Evolutionary conservation across 1,139 yeast species (phyloP), one percentile per base, ranked within the genome.

Genomic region (Suhomyces bokatorum): DNA sequence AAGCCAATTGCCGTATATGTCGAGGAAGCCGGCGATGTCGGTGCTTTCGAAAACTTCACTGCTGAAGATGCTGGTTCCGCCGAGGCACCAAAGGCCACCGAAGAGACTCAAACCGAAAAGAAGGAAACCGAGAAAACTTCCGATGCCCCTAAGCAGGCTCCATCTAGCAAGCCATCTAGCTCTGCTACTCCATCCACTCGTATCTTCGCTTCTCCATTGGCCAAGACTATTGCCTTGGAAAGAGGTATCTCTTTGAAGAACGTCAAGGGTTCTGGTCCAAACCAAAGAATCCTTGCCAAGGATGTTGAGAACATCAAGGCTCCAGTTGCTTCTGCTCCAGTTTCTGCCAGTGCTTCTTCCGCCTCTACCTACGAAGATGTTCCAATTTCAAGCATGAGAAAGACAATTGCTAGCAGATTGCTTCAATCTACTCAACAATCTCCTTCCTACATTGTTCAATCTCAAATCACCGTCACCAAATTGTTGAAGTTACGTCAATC

Each of bases 1-100:
- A 82, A 85, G 70, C 98, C 99, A 62, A 87, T 95, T 67, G 99
- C 97, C 52, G 97, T 93, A 38, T 91, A 87, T 64, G 99, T 93
- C 44, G 97, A 93, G 71, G 89, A 90, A 32, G 78, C 80, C 50
- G 82, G 60, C 39, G 96, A 88, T 61, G 97, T 93, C 48, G 76
- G 84, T 34, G 97, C 98, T 24, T 93, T 93, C 63, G 87, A 81
- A 58, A 81, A 78, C 58, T 93, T 90, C 76, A 85, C 95, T 46
- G 78, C 83, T 44, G 91, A 81, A 39, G 97, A 89, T 63, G 96
- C 95, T 38, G 87, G 87, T 44, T 81, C 75, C 37, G 71, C 74
- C 30, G 75, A 75, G 39, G 64, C 75, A 48, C 63, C 75, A 30
- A 57, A 70, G 32, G 55, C 22, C 3, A 28, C 67, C 32, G 51